Evolutionary conservation across 2,329 filamentous ascomycete species (phyloP).

Genomic region (Colletotrichum agaves): DNA sequence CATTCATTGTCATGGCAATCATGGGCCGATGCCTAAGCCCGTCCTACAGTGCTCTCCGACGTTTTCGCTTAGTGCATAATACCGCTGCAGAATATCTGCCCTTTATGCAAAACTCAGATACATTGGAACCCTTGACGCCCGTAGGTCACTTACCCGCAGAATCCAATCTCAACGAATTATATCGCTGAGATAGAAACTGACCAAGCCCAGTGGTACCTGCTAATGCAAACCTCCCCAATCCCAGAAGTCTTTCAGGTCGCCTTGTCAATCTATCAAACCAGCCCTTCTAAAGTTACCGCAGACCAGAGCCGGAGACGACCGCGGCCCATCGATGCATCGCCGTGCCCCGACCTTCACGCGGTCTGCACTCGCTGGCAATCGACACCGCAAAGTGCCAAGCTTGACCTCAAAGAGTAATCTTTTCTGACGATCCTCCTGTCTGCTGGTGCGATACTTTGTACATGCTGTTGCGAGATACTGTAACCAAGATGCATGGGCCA

Average conservation of each 20-base stretch:
- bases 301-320: too few species aligned
- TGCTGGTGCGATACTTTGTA: not conserved
- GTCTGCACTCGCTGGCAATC: slow-evolving; percentile 11
- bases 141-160: slow-evolving; percentile 8
- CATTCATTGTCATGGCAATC: too few species aligned
- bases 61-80: slow-evolving; percentile 17
- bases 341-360: slow-evolving; percentile 18
- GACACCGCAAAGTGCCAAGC: not conserved
- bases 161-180: slow-evolving; percentile 24
- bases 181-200: not conserved
- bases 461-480: not conserved
- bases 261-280: slow-evolving; percentile 18
- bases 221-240: slow-evolving; percentile 5
- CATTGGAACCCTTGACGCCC: slow-evolving; percentile 11
- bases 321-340: slow-evolving; percentile 14
- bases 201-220: slow-evolving; percentile 14
- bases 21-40: not conserved
- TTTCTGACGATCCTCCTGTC: slow-evolving; percentile 18
- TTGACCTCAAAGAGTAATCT: slow-evolving; percentile 14
- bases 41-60: not conserved
- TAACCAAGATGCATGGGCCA: not conserved
- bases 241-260: slow-evolving; percentile 3
- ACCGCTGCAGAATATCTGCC: slow-evolving; percentile 20
- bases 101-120: slow-evolving; percentile 21
- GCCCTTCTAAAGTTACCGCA: not conserved